These are phyloP conservation scores for Spiromyces aspiralis DNA, from an alignment of 371 early-diverging fungal genomes.

Conservation along the genomic window DNA sequence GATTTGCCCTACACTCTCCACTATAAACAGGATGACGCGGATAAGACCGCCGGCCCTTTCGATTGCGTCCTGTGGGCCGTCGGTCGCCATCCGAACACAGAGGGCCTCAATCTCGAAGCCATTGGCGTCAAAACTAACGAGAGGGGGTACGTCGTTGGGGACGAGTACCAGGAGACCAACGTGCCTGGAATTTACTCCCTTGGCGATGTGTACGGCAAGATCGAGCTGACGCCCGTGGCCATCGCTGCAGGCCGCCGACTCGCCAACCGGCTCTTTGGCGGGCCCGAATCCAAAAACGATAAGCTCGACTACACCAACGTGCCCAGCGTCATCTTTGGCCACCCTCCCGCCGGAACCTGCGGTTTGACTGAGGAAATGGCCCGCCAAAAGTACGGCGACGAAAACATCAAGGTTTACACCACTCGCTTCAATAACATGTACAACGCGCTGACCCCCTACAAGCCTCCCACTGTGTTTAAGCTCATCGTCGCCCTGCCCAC, in stretches of 20 bases:
- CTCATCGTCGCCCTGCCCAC: slow-evolving; percentile 65
- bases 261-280: slow-evolving; percentile 84
- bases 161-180: slow-evolving; percentile 77
- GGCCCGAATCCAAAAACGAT: slow-evolving; percentile 36
- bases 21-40: slow-evolving; percentile 20
- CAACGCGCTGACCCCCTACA: slow-evolving; percentile 71
- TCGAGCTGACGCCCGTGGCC: slow-evolving; percentile 90
- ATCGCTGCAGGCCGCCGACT: slow-evolving; percentile 91
- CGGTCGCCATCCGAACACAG: slow-evolving; percentile 68
- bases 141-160: slow-evolving; percentile 52
- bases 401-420: slow-evolving; percentile 65
- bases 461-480: slow-evolving; percentile 80
- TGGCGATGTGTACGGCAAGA: slow-evolving; percentile 88
- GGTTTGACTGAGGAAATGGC: slow-evolving; percentile 84
- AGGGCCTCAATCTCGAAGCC: slow-evolving; percentile 45
- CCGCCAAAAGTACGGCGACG: slow-evolving; percentile 48
- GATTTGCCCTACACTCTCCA: slow-evolving; percentile 26
- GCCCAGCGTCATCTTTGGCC: slow-evolving; percentile 94
- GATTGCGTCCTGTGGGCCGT: slow-evolving; percentile 73
- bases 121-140: slow-evolving; percentile 44
- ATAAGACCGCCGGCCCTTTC: slow-evolving; percentile 27
- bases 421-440: slow-evolving; percentile 86
- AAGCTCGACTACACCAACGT: slow-evolving; percentile 88
- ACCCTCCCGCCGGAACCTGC: slow-evolving; percentile 72
- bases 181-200: slow-evolving; percentile 61